Base-by-base conservation (phyloP, 306 rosid genomes). In the Pueraria montana region DNA sequence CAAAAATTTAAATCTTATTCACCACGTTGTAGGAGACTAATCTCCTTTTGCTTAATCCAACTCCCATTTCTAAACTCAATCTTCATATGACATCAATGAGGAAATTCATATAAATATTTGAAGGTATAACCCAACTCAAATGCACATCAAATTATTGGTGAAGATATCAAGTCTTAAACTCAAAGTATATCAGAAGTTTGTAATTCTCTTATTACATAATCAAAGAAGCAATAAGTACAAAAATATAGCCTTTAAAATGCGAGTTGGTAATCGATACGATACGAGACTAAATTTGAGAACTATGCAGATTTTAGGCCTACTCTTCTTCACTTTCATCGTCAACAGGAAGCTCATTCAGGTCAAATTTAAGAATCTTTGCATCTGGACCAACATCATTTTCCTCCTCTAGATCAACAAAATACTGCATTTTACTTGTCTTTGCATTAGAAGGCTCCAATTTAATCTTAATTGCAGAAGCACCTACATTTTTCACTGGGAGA, bases 331-430 rank as follows among this genome's bases (percentile, higher is more conserved):
- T 16, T 7, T 8, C 58, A 1, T 23, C 71, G 8, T 16, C 20
- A 27, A 63, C 12, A 27, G 71, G 78, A 32, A 18, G 38, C 42
- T 56, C 49, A 23, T 80, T 80, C 0, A 87, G 82, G 71, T 87
- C 90, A 67, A 87, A 74, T 3, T 32, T 59, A 1, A 34, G 14
- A 1, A 8, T 32, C 0, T 18, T 72, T 18, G 38, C 14, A 16
- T 14, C 3, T 26, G 32, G n/a, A 38, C 20, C 20, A 12, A 1
- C 8, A 10, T 1, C n/a, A 24, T 23, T 42, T 40, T 38, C 43
- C 3, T 76, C 23, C 11, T n/a, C n/a, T n/a, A n/a, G n/a, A n/a
- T n/a, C n/a, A 8, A 5, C 30, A 49, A 11, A 11, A 17, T 46
- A 13, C 5, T 52, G 46, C 16, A 5, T 23, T 38, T 67, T 52